Base-by-base conservation (phyloP, 768 basidiomycete species). In the Postia placenta region DNA sequence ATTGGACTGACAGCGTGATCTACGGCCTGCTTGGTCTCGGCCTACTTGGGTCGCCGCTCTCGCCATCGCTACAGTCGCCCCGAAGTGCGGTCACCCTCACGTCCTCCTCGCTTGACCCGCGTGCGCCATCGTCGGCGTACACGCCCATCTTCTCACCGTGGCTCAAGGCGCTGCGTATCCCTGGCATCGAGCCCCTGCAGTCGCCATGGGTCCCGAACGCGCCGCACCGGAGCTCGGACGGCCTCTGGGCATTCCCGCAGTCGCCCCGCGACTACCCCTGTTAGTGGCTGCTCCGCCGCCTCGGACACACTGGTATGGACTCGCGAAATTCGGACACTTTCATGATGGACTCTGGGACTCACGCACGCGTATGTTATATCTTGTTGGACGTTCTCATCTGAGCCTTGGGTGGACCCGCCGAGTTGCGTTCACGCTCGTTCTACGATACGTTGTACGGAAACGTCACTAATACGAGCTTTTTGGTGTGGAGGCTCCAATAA, bases 81-180 rank as follows among this genome's bases (percentile, higher is more conserved):
- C 19, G 15, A 9, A 11, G 22, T 48, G n/a, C 48, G 46, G 49
- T 47, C 45, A 26, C 48, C 30, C 40, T 55, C 23, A 47, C 47
- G 7, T 50, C 54, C n/a, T 45, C 50, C 37, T 36, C 53, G 25
- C 52, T 50, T 15, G 55, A 56, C 17, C 55, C 55, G 2, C 51
- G 58, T 19, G 53, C 55, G 2, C 56, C 52, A 12, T 19, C 51
- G 36, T 53, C 53, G 2, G 49, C 54, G 25, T 52, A 52, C 51
- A 55, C 55, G 37, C 53, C 58, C 26, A 42, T 59, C 25, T 55
- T 59, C 27, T 56, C 56, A 1, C 56, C 58, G 38, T 59, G 56
- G 53, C 39, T 59, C 12, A 52, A 59, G 40, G 45, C 55, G 2
- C 49, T 59, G 22, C 53, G 52, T 47, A 44, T 56, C 45, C 51